Conservation (phyloP, 148 eudicot genomes). For the Vaccinium corymbosum region DNA sequence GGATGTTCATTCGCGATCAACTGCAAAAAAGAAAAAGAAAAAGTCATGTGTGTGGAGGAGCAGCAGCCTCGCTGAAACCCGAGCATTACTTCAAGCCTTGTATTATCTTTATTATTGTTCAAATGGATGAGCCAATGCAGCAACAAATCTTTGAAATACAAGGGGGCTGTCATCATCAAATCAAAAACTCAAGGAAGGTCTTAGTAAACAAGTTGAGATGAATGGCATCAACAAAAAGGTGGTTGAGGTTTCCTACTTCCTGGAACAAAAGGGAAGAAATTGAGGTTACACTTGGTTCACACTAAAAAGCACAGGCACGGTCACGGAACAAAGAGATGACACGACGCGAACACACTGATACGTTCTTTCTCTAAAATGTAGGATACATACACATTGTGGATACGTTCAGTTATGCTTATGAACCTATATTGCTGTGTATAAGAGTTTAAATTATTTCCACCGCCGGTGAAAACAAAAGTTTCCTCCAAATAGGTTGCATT, state of each 20-base stretch:
- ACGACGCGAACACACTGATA: too few species aligned
- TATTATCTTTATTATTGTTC: too few species aligned
- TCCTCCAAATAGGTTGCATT: too few species aligned
- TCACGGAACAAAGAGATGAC: too few species aligned
- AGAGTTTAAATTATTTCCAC: too few species aligned
- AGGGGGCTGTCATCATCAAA: not conserved
- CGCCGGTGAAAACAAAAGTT: too few species aligned
- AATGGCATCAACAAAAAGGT: not conserved
- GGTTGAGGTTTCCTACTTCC: not conserved
- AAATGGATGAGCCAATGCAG: not conserved
- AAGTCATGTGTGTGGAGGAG: not conserved
- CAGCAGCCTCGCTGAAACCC: not conserved
- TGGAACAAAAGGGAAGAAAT: not conserved
- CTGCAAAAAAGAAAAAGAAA: not conserved
- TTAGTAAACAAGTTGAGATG: not conserved
- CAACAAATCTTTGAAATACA: not conserved
- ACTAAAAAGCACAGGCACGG: too few species aligned
- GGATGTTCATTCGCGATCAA: not conserved
- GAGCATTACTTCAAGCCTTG: not conserved
- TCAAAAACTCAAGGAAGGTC: not conserved
- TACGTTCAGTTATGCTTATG: too few species aligned
- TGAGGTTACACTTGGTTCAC: not conserved
- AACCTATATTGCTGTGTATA: too few species aligned
- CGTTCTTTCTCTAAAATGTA: too few species aligned
- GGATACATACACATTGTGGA: too few species aligned